A percentile compares a stretch with the other conserved stretches of the same genome.
phyloP scores from a whole-genome alignment of 768 basidiomycete genomes.

The Psilocybe sp. region DNA sequence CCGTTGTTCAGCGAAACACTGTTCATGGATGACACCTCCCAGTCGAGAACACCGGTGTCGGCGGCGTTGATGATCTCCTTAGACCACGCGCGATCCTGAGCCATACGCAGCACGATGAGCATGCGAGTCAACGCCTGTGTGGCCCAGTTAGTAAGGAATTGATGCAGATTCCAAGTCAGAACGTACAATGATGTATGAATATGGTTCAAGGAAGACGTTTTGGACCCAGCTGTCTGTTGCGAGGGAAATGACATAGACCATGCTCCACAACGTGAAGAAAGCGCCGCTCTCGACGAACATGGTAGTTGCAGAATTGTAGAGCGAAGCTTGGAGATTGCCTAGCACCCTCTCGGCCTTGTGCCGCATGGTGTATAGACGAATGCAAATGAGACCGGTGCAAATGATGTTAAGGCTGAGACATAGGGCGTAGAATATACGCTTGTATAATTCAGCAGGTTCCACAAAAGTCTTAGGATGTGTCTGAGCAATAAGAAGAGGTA shows the following conservation, averaged over 20 bases:
- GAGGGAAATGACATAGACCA: slow-evolving; percentile 25
- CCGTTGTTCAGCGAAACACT: slow-evolving; percentile 25
- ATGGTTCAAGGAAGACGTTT: slow-evolving; percentile 30
- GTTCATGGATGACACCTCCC: slow-evolving; percentile 36
- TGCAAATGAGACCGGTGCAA: slow-evolving; percentile 24
- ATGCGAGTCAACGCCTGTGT: slow-evolving; percentile 34
- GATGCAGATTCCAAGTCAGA: not conserved
- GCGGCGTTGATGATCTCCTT: slow-evolving; percentile 30
- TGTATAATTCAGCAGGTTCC: slow-evolving; percentile 13
- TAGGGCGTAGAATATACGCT: slow-evolving; percentile 24
- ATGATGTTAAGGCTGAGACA: slow-evolving; percentile 29
- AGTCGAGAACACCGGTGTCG: slow-evolving; percentile 31
- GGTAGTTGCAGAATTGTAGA: slow-evolving; percentile 34
- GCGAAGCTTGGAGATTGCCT: slow-evolving; percentile 32
- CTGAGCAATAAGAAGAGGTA: slow-evolving; percentile 28
- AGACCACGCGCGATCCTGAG: slow-evolving; percentile 38
- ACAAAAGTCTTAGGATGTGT: slow-evolving; percentile 12
- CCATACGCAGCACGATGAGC: slow-evolving; percentile 37
- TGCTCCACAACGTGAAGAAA: slow-evolving; percentile 34
- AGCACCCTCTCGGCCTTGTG: slow-evolving; percentile 29
- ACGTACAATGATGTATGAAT: slow-evolving; percentile 29
- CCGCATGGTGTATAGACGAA: slow-evolving; percentile 31
- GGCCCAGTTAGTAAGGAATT: not conserved
- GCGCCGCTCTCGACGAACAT: slow-evolving; percentile 38
- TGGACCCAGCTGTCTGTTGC: slow-evolving; percentile 21